Conservation (phyloP, 257 asterid genomes). For the Rehmannia glutinosa region DNA sequence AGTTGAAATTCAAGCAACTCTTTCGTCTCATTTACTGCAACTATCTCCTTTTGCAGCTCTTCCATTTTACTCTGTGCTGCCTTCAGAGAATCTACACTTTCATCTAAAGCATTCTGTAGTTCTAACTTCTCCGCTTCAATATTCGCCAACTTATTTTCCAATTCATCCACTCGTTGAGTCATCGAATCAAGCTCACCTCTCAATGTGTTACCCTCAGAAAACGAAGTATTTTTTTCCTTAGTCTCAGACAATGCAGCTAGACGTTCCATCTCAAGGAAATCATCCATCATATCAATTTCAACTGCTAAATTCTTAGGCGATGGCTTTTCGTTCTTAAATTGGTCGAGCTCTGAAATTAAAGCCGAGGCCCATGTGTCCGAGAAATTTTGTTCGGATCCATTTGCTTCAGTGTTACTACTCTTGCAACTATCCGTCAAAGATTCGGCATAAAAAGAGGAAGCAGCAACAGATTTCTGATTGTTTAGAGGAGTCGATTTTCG, state of each 20-base stretch:
- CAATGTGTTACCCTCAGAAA: conserved; percentile 10
- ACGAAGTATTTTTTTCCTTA: conserved; percentile 10
- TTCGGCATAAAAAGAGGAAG: conserved; percentile 39
- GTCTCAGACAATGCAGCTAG: conserved; percentile 54
- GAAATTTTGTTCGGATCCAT: conserved; percentile 34
- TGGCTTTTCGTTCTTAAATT: conserved; percentile 42
- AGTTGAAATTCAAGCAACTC: conserved; percentile 56
- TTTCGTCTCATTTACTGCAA: conserved; percentile 35
- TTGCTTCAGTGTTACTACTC: conserved; percentile 12
- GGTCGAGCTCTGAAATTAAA: no score
- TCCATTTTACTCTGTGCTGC: conserved; percentile 31
- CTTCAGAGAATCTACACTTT: conserved; percentile 32
- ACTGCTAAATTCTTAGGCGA: conserved; percentile 28
- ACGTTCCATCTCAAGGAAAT: conserved; percentile 88
- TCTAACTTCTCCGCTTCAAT: conserved; percentile 44
- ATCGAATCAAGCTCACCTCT: conserved; percentile 37
- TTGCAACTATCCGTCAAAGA: conserved; percentile 38
- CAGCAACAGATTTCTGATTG: conserved; percentile 30
- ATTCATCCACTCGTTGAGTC: conserved; percentile 32
- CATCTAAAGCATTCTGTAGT: conserved; percentile 41
- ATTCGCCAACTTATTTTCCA: conserved; percentile 45
- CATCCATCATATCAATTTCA: conserved; percentile 82
- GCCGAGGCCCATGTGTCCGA: no score
- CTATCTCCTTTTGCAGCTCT: conserved; percentile 47
- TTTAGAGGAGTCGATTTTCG: conserved; percentile 38